These are phyloP conservation scores for Haplographium delicatum DNA, from an alignment of 495 filamentous ascomycete genomes.

Conservation along the genomic window DNA sequence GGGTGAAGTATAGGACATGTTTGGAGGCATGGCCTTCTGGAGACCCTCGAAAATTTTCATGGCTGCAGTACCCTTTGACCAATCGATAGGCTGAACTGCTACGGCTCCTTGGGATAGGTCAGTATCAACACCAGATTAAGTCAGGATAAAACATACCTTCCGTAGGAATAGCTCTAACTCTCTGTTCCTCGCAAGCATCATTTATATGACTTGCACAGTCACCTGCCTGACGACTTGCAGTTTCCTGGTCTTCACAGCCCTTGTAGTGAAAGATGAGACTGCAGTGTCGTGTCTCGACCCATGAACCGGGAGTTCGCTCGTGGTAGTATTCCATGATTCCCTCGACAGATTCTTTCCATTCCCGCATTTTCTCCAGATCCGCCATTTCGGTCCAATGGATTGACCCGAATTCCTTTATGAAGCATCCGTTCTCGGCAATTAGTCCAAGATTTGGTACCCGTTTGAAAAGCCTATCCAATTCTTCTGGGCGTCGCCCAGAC, in stretches of 20 bases:
- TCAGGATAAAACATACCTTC: conserved; percentile 37
- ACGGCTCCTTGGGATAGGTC: conserved; percentile 44
- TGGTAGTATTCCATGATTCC: conserved; percentile 81
- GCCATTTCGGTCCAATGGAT: conserved; percentile 69
- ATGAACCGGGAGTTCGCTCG: conserved; percentile 79
- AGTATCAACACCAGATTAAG: too few relatives aligned
- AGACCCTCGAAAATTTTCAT: conserved; percentile 60
- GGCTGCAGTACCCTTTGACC: conserved; percentile 80
- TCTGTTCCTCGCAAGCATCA: conserved; percentile 76
- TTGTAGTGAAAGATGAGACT: conserved; percentile 85
- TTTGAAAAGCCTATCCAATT: conserved; percentile 80
- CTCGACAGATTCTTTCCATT: conserved; percentile 73
- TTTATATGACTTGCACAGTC: conserved; percentile 92
- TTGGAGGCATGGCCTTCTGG: conserved; percentile 32
- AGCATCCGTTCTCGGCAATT: conserved; percentile 91
- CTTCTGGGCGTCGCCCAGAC: conserved; percentile 78
- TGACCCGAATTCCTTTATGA: conserved; percentile 63
- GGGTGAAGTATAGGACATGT: conserved; percentile 39
- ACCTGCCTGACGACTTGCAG: conserved; percentile 68
- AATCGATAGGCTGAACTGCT: conserved; percentile 72
- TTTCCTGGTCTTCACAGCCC: conserved; percentile 66
- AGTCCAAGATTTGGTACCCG: conserved; percentile 72
- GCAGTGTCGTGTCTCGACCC: conserved; percentile 81
- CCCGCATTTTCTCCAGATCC: conserved; percentile 56
- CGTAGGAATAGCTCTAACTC: conserved; percentile 77